Conservation (phyloP, 179 eudicot genomes). For the Spergularia azorica region DNA sequence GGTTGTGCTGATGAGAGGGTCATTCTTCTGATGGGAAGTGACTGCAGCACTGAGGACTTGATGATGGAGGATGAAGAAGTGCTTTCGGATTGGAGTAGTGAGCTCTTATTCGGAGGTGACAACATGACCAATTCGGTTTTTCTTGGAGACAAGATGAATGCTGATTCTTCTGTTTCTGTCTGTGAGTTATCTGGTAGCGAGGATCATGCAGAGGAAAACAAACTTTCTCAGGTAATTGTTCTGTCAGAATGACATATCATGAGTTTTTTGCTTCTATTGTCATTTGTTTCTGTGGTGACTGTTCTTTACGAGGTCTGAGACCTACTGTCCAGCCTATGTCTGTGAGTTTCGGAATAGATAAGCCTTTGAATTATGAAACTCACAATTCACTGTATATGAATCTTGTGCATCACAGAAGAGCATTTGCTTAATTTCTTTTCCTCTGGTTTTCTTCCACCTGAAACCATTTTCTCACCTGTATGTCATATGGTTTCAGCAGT, state of each 20-base stretch:
- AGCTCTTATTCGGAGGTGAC: conserved; percentile 18
- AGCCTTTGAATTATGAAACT: too few species aligned
- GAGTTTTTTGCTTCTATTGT: not conserved
- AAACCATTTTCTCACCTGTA: too few species aligned
- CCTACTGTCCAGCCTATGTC: too few species aligned
- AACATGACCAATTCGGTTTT: not conserved
- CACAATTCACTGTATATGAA: too few species aligned
- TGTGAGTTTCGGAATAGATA: too few species aligned
- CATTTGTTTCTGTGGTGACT: not conserved
- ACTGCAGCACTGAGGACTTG: conserved; percentile 28
- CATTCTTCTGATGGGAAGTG: conserved; percentile 26
- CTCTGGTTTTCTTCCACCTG: too few species aligned
- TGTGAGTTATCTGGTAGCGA: not conserved
- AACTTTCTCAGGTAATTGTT: conserved; percentile 22
- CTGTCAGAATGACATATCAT: not conserved
- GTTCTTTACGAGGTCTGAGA: too few species aligned
- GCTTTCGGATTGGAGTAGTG: conserved; percentile 21
- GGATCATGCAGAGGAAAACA: conserved; percentile 2
- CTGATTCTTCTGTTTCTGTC: not conserved
- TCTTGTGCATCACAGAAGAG: too few species aligned
- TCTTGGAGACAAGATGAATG: not conserved
- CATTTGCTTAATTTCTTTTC: too few species aligned
- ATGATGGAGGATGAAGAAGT: conserved; percentile 27
- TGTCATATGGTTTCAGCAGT: too few species aligned
- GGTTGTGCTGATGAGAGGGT: conserved; percentile 17